Evolutionary conservation across 208 protist genomes (phyloP).

Genomic region (Dictyostelium gargantuum): DNA sequence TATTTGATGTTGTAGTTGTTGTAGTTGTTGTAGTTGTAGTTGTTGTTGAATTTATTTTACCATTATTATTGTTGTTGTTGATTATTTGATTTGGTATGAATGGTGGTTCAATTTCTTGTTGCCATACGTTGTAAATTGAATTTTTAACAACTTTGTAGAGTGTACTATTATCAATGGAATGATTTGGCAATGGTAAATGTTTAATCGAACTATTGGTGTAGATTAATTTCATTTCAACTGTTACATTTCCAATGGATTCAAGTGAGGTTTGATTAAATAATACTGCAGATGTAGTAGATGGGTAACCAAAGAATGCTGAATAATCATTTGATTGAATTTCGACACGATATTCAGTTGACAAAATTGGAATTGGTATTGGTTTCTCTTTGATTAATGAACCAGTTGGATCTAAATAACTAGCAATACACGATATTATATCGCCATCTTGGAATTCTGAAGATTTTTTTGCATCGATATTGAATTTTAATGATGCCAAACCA

Average conservation of each 20-base stretch:
- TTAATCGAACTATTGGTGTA: not conserved
- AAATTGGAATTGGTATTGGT: not conserved
- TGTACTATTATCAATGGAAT: too few relatives aligned
- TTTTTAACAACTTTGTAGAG: not conserved
- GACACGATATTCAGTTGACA: not conserved
- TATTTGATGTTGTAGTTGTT: not conserved
- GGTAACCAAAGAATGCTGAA: not conserved
- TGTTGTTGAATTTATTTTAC: too few relatives aligned
- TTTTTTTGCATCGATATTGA: not conserved
- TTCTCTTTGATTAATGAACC: not conserved
- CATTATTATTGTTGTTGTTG: too few relatives aligned
- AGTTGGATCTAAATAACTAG: conserved; percentile 9
- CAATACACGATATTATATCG: not conserved
- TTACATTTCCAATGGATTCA: not conserved
- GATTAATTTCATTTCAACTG: not conserved
- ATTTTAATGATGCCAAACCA: not conserved
- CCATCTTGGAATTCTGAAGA: not conserved
- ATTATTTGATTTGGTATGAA: not conserved
- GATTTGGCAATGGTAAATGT: too few relatives aligned
- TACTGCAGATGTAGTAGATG: not conserved
- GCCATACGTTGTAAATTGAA: not conserved
- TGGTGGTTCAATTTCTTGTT: not conserved
- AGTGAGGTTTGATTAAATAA: not conserved
- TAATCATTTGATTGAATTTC: not conserved
- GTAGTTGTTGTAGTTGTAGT: too few relatives aligned